phyloP scores from a whole-genome alignment of 306 rosid species.

The Sicyos edulis region DNA sequence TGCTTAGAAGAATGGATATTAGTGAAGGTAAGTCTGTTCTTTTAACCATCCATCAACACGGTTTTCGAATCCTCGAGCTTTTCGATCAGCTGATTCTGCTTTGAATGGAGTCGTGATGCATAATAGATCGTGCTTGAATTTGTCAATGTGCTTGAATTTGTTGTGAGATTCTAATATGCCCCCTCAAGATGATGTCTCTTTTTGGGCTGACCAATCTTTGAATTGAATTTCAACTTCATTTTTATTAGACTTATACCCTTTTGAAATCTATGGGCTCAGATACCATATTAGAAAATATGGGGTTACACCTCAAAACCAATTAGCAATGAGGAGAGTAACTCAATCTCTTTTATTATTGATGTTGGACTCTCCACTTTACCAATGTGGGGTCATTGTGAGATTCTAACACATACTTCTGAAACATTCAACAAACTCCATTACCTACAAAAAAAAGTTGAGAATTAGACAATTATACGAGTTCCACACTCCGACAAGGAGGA shows the following conservation, averaged over 20 bases:
- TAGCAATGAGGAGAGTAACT: no score
- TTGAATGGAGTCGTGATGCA: conserved; percentile 66
- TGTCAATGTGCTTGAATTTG: conserved; percentile 79
- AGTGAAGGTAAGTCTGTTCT: conserved; percentile 71
- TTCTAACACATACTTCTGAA: conserved; percentile 54
- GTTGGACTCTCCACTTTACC: no score
- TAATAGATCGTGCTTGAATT: conserved; percentile 61
- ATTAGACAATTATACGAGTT: conserved; percentile 16
- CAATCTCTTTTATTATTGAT: no score
- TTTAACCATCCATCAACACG: conserved; percentile 86
- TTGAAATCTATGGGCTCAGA: no score
- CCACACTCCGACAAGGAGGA: conserved; percentile 23
- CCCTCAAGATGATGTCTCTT: no score
- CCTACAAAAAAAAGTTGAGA: conserved; percentile 11
- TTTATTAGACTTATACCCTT: no score
- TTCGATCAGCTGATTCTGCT: conserved; percentile 58
- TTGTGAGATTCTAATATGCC: no score
- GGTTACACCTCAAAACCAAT: no score
- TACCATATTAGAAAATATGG: no score
- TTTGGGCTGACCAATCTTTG: no score
- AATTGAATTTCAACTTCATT: no score
- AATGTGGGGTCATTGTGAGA: no score
- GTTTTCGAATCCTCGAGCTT: conserved; percentile 71
- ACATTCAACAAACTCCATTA: conserved; percentile 32
- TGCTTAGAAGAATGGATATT: conserved; percentile 68